These are phyloP conservation scores for Fonsecaea nubica DNA, from an alignment of 2,329 filamentous ascomycete genomes.

Conservation along the genomic window DNA sequence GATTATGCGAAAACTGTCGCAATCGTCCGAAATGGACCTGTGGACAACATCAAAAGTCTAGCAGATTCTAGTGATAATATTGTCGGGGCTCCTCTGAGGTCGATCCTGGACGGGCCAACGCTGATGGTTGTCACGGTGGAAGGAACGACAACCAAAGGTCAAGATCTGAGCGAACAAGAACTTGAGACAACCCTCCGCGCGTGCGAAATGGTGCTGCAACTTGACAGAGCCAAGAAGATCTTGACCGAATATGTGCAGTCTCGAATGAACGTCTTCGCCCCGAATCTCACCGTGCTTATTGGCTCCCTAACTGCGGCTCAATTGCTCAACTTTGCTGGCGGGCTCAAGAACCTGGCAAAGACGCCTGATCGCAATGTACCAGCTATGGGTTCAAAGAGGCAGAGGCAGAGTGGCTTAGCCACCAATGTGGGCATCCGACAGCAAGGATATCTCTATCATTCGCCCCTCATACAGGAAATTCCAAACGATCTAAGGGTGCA, in stretches of 20 bases:
- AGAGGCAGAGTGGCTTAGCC: constrained; percentile 79
- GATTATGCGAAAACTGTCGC: constrained; percentile 95
- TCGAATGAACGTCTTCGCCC: constrained; percentile 94
- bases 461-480: constrained; percentile 83
- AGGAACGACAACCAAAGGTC: constrained; percentile 85
- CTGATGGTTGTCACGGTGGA: constrained; percentile 97
- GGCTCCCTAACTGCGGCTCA: constrained; percentile 93
- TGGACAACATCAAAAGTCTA: constrained; percentile 84
- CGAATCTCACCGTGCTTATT: constrained; percentile 88
- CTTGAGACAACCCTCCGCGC: constrained; percentile 75
- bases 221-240: constrained; percentile 84
- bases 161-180: constrained; percentile 75
- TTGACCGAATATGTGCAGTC: constrained; percentile 95
- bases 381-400: constrained; percentile 87
- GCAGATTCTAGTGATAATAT: constrained; percentile 79
- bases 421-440: constrained; percentile 91
- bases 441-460: constrained; percentile 92
- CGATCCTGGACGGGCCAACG: constrained; percentile 84
- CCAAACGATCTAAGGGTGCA: constrained; percentile 87
- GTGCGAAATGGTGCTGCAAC: constrained; percentile 84
- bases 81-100: constrained; percentile 74
- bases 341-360: constrained; percentile 85
- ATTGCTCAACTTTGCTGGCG: constrained; percentile 92
- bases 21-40: constrained; percentile 88
- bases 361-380: constrained; percentile 92